Evolutionary conservation across 179 eudicot species (phyloP).

Genomic region (Drosera spatulata): DNA sequence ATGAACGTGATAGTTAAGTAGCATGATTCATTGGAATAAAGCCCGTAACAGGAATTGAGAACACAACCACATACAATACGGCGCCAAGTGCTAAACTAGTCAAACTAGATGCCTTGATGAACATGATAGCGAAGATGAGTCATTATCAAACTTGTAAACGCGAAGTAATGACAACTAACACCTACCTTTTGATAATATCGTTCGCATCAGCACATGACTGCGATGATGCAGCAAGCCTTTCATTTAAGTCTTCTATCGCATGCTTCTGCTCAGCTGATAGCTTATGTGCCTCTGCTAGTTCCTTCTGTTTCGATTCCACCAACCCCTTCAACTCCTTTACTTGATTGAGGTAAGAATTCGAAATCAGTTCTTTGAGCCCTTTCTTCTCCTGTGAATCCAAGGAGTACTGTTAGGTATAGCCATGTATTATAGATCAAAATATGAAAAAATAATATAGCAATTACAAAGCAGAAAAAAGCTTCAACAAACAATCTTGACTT

Average conservation of each 20-base stretch:
- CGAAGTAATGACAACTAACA: not conserved
- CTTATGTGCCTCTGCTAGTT: slow-evolving; percentile 41
- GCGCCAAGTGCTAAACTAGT: not conserved
- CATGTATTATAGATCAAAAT: no score
- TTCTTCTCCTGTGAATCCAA: slow-evolving; percentile 53
- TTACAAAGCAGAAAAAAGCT: not conserved
- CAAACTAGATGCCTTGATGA: no score
- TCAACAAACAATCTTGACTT: not conserved
- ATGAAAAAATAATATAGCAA: no score
- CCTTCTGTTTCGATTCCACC: slow-evolving; percentile 56
- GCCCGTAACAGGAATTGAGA: not conserved
- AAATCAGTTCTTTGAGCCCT: slow-evolving; percentile 55
- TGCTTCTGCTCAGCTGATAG: slow-evolving; percentile 67
- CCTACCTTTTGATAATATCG: slow-evolving; percentile 68
- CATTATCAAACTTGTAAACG: no score
- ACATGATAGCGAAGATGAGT: no score
- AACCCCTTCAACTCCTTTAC: slow-evolving; percentile 42
- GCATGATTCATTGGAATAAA: no score
- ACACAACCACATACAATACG: not conserved
- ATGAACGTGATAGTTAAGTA: no score
- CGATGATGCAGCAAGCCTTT: slow-evolving; percentile 59
- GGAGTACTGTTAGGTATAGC: not conserved
- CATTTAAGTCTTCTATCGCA: slow-evolving; percentile 67
- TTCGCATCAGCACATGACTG: slow-evolving; percentile 80
- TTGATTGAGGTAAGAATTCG: slow-evolving; percentile 48